A percentile compares a stretch with the other conserved stretches of the same genome.
phyloP scores from a whole-genome alignment of 2,329 filamentous ascomycete genomes.

The Pseudogymnoascus sp. region DNA sequence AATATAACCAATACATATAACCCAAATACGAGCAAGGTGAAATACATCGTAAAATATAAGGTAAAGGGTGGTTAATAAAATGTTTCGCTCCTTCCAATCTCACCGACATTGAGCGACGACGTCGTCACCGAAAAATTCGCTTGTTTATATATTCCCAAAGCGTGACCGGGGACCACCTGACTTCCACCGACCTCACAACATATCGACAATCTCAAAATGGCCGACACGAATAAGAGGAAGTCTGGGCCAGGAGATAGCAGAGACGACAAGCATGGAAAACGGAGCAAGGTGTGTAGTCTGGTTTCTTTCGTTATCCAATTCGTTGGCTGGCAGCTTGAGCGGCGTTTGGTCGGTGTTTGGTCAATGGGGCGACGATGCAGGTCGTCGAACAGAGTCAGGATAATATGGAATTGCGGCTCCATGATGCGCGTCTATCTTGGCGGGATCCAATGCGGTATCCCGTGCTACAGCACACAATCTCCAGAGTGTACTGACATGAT shows the following conservation, averaged over 20 bases:
- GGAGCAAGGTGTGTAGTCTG: constrained; percentile 22
- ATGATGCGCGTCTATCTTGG: not conserved
- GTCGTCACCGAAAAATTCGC: constrained; percentile 1
- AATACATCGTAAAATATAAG: not conserved
- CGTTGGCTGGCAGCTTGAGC: not conserved
- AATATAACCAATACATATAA: not conserved
- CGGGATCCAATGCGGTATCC: not conserved
- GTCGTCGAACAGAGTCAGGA: not conserved
- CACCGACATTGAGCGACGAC: not conserved
- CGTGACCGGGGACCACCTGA: not conserved
- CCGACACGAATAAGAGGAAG: constrained; percentile 23
- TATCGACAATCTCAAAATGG: constrained; percentile 15
- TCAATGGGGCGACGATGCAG: not conserved
- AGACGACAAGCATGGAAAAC: constrained; percentile 19
- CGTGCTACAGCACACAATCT: not conserved
- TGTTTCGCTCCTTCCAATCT: not conserved
- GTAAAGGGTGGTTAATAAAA: not conserved
- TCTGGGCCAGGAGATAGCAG: constrained; percentile 15
- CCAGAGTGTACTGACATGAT: constrained; percentile 4
- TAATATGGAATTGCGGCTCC: not conserved
- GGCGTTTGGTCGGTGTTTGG: not conserved
- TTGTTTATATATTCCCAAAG: not conserved
- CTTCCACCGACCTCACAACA: not conserved
- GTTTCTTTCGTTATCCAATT: not conserved
- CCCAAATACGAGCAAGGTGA: not conserved